These are phyloP conservation scores for Pontederia paniculata DNA, from an alignment of 176 grass and related monocot genomes.

Conservation along the genomic window DNA sequence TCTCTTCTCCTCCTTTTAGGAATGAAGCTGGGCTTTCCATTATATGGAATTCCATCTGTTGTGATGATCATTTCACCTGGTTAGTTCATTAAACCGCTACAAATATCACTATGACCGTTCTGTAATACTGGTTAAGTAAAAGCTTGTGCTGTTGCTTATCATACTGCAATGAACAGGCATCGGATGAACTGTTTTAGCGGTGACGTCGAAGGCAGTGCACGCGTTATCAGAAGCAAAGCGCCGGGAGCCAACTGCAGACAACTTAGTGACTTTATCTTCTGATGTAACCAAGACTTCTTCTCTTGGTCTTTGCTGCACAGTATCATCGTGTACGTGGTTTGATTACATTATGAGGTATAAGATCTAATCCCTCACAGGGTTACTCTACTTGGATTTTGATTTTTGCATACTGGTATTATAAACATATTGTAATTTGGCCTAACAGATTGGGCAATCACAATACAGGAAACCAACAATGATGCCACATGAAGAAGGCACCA, in stretches of 20 bases:
- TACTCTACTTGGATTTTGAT: no score
- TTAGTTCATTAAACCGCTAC: not conserved
- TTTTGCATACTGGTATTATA: no score
- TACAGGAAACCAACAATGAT: no score
- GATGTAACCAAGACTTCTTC: not conserved
- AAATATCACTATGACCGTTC: not conserved
- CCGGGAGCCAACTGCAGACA: not conserved
- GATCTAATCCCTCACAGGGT: no score
- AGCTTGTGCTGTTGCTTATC: not conserved
- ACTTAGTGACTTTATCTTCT: slow-evolving; percentile 9
- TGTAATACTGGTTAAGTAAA: no score
- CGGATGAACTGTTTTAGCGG: not conserved
- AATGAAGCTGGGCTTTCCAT: not conserved
- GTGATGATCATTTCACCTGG: slow-evolving; percentile 11
- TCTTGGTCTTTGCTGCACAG: no score
- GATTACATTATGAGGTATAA: no score
- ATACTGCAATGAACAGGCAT: not conserved
- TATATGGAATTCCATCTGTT: slow-evolving; percentile 5
- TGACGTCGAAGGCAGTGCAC: slow-evolving; percentile 1
- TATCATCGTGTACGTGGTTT: no score
- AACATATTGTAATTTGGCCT: no score
- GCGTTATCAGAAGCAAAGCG: not conserved
- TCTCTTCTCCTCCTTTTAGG: not conserved
- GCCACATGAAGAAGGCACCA: no score
- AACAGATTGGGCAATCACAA: no score